Conservation (phyloP, 208 protist genomes). For the Crithidia bombi region DNA sequence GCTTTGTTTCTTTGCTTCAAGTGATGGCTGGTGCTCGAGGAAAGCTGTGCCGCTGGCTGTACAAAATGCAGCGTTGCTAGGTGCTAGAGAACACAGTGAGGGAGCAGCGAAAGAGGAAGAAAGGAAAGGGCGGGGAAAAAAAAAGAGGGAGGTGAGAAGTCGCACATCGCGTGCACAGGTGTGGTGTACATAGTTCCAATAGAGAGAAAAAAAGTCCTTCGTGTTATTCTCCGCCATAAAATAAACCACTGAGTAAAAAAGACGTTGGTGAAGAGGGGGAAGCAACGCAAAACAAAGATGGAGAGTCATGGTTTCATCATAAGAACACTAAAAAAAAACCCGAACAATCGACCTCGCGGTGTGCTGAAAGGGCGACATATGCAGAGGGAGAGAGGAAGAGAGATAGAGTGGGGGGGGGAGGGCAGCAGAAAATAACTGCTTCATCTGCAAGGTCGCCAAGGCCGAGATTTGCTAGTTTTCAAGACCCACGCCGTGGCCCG, state of each 20-base stretch:
- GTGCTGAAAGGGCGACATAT: background rate
- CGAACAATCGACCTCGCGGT: constrained; percentile 2
- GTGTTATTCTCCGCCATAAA: too few species aligned
- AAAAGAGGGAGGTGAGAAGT: background rate
- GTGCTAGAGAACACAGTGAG: too few species aligned
- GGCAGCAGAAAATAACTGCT: too few species aligned
- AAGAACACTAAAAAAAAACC: constrained; percentile 16
- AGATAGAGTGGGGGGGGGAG: too few species aligned
- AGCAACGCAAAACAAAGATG: constrained; percentile 10
- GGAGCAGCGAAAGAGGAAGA: background rate
- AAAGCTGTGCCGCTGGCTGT: background rate
- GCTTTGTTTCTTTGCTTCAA: too few species aligned
- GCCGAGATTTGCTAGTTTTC: background rate
- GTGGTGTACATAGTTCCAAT: background rate
- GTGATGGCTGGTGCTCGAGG: too few species aligned
- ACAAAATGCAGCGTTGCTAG: background rate
- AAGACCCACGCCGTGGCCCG: background rate
- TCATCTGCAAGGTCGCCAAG: background rate
- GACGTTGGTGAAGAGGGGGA: too few species aligned
- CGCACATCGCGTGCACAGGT: background rate
- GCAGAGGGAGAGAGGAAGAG: too few species aligned
- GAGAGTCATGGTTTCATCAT: too few species aligned
- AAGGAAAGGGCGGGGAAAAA: background rate
- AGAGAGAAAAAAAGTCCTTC: background rate
- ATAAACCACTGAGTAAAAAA: too few species aligned